Base-by-base conservation (phyloP, 768 basidiomycete genomes). In the Calocybe cyanea region DNA sequence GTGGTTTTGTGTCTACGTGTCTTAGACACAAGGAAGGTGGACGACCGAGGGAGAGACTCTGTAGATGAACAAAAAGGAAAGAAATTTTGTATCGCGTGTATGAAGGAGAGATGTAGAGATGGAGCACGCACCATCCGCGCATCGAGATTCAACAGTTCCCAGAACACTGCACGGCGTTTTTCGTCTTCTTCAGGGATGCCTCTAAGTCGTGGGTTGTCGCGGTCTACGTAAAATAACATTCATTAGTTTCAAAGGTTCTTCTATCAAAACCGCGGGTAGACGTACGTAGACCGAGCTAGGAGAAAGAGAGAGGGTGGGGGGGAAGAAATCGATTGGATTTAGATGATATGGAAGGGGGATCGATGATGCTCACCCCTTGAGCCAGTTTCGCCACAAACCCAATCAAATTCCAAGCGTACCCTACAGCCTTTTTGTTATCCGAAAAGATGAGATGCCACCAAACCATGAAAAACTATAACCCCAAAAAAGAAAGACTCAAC, bases 341-440 rank as follows among this genome's bases (percentile, higher is more conserved):
- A 49, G 47, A 43, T 48, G 30, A 35, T 25, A 32, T 13, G 18
- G 18, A 24, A 35, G 24, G 32, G 45, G 45, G 38, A 38, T n/a
- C 28, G 21, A 37, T 48, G 34, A 45, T 41, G 36, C 84, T 63
- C 58, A 86, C 84, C 51, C 79, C 82, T 61, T 85, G 84, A 6
- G 85, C 82, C 14, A 87, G 64, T 59, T 86, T 87, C 23, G 80
- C 79, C 7, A 83, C 76, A 45, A 87, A 80, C 15, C 85, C 85
- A 78, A 87, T 81, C 34, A 86, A 65, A 46, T 83, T 83, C 84
- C 84, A 87, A 14, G 84, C 83, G 48, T 85, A 83, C 13, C 83
- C 81, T 10, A 83, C 73, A 0, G 82, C 83, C 51, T 83, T 82
- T 50, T 78, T 83, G 59, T 85, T 81, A 58, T 85, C 82, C 11